phyloP scores from a whole-genome alignment of 768 basidiomycete species.

The Rhodotorula taiwanensis region DNA sequence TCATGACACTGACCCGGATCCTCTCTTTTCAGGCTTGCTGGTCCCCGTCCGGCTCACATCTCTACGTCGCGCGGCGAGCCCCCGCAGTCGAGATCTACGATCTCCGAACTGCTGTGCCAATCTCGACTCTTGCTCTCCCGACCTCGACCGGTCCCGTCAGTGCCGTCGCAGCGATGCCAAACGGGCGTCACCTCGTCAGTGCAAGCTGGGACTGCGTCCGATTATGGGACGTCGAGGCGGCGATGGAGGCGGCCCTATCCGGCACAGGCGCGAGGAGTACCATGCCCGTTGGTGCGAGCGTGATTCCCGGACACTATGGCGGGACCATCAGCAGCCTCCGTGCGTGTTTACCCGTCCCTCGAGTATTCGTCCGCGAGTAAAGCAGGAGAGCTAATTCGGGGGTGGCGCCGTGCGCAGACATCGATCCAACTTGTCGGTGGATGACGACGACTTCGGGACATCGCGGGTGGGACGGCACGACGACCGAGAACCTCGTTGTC shows the following conservation, averaged over 20 bases:
- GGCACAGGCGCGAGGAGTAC: constrained; percentile 53
- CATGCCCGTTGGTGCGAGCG: constrained; percentile 57
- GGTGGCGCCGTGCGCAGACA: constrained; percentile 53
- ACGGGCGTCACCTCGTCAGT: constrained; percentile 81
- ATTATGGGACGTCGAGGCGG: constrained; percentile 82
- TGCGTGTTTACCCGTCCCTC: constrained; percentile 49
- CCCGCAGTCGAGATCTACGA: constrained; percentile 92
- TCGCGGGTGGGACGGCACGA: constrained; percentile 87
- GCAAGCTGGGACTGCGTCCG: constrained; percentile 89
- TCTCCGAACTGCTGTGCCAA: constrained; percentile 59
- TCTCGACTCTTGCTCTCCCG: constrained; percentile 25
- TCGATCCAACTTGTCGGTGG: constrained; percentile 76
- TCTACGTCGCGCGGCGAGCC: constrained; percentile 85
- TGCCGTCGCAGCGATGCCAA: constrained; percentile 83
- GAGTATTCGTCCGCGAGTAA: not conserved
- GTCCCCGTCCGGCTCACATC: constrained; percentile 78
- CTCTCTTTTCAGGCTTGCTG: constrained; percentile 68
- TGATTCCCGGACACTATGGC: constrained; percentile 91
- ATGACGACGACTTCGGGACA: constrained; percentile 88
- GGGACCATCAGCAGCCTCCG: constrained; percentile 88
- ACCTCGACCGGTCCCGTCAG: constrained; percentile 80
- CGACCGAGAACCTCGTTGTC: constrained; percentile 79
- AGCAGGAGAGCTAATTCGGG: too few species aligned
- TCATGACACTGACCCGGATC: not conserved
- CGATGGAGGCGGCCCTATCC: constrained; percentile 43